Base-by-base conservation (phyloP, 331 rosid genomes). In the Quercus lobata region DNA sequence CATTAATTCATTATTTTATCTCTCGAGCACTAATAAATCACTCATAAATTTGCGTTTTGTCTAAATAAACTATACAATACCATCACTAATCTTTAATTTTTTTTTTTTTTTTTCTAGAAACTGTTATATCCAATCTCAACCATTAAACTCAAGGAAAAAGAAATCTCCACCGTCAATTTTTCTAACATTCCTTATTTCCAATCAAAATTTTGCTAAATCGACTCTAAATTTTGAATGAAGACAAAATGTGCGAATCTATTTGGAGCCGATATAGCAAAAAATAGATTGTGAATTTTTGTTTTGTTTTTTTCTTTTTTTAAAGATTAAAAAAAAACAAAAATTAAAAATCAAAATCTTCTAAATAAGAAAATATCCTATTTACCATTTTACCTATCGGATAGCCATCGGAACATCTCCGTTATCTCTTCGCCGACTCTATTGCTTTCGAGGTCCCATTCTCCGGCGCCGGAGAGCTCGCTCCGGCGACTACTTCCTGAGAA, bases 401-500 rank as follows among this genome's bases (percentile, higher is more conserved):
- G 88, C 99, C 99, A 95, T 8, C 99, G 92, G 75, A 95, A 95
- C 79, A 90, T 76, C 72, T 95, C 99, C 55, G 88, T 84, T 6
- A 95, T 88, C 83, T 95, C 99, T 34, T 90, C 94, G 6, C 99
- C 99, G 5, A 89, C 82, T 74, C 92, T 69, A 62, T 56, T 70
- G 3, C 89, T 84, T 44, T 95, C 99, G n/a, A 91, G 15, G 49
- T 89, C 91, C 79, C 83, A 91, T 0, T 95, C 98, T 32, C 83
- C 90, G 29, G 32, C 69, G 0, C 54, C 78, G 22, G 78, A 46
- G 7, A 80, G 52, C 79, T 95, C 97, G 35, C 91, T 95, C 78
- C 91, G 90, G 2, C 89, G 92, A 80, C 98, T 90, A 19, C 90
- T 89, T 1, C 97, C 93, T 6, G 76, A 61, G 78, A 90, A 91